Evolutionary conservation across 345 rosid species (phyloP).

Genomic region (Adansonia digitata): DNA sequence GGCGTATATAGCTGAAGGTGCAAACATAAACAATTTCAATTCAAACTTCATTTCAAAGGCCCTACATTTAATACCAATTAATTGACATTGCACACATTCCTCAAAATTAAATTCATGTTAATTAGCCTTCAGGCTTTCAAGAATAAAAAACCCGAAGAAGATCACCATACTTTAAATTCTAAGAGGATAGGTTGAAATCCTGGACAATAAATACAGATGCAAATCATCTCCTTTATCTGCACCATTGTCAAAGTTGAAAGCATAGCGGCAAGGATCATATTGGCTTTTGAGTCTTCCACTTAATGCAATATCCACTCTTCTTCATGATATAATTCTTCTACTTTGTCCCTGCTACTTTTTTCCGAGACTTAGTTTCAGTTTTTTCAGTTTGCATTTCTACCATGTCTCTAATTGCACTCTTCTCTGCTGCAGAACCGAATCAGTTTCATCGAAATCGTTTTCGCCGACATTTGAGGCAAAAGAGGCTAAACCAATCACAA

Average conservation of each 20-base stretch:
- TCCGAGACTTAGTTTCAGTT: conserved; percentile 39
- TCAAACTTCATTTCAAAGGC: background rate
- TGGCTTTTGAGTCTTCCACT: conserved; percentile 20
- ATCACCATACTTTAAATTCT: background rate
- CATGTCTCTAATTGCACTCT: conserved; percentile 22
- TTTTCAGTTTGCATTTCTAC: conserved; percentile 31
- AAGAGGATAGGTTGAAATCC: too few species aligned
- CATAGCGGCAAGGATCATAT: conserved; percentile 53
- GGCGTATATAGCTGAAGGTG: background rate
- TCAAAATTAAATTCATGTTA: background rate
- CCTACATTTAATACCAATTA: background rate
- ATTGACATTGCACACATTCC: background rate
- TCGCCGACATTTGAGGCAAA: conserved; percentile 29
- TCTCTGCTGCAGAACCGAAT: conserved; percentile 10
- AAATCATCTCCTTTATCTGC: conserved; percentile 21
- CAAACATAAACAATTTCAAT: background rate
- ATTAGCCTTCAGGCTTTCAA: background rate
- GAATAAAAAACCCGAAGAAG: background rate
- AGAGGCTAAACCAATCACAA: conserved; percentile 29
- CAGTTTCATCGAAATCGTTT: background rate
- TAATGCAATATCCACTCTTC: conserved; percentile 23
- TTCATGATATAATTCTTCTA: conserved; percentile 36
- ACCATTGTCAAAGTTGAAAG: conserved; percentile 49
- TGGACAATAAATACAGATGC: background rate
- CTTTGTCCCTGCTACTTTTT: conserved; percentile 40